phyloP scores from a whole-genome alignment of 208 protist species.

The Trypanosoma scelopori region DNA sequence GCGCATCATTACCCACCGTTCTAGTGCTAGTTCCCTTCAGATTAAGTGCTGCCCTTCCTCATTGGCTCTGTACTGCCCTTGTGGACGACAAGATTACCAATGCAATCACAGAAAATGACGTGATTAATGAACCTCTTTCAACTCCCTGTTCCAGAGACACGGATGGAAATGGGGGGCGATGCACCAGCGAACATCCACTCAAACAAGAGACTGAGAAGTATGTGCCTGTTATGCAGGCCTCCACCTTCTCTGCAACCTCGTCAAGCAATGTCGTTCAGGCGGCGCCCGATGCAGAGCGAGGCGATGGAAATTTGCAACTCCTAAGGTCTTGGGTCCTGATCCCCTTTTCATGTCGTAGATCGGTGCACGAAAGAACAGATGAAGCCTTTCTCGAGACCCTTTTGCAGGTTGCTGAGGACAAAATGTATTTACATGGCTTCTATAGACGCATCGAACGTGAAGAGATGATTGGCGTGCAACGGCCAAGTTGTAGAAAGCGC shows the following conservation, averaged over 20 bases:
- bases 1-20: neutral
- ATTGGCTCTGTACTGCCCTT: neutral
- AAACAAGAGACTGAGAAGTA: too few species aligned
- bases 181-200: too few species aligned
- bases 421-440: slow-evolving; percentile 32
- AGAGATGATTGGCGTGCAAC: slow-evolving; percentile 2
- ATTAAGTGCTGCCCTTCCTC: slow-evolving; percentile 1
- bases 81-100: neutral
- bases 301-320: neutral
- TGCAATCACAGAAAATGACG: neutral
- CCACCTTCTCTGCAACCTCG: neutral
- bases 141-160: too few species aligned
- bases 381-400: slow-evolving; percentile 24
- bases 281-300: neutral
- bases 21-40: neutral
- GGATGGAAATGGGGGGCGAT: too few species aligned
- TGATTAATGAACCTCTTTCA: neutral
- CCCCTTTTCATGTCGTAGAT: neutral
- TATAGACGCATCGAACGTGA: slow-evolving; percentile 19
- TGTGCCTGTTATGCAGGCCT: too few species aligned
- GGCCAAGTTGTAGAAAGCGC: slow-evolving; percentile 20
- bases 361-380: neutral
- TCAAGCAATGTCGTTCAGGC: neutral
- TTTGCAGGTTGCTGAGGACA: slow-evolving; percentile 26
- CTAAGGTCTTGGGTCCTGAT: slow-evolving; percentile 21